phyloP scores from a whole-genome alignment of 2,329 filamentous ascomycete species.

The Diaporthe sp. region DNA sequence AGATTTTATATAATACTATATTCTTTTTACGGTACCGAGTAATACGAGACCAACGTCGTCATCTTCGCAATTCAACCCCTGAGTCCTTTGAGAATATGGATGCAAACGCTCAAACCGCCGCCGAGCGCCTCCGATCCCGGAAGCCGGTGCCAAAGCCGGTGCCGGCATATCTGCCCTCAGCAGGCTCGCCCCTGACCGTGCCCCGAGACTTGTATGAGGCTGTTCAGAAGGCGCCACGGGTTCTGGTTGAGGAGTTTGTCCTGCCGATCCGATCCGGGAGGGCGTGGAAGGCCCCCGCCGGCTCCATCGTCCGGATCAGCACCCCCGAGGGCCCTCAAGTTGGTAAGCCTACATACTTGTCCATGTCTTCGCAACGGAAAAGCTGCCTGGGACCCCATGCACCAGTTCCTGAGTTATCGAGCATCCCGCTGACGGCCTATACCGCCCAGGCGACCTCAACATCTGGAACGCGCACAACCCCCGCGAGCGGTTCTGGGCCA shows the following conservation, averaged over 20 bases:
- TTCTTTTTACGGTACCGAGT: background rate
- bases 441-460: constrained; percentile 77
- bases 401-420: background rate
- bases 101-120: constrained; percentile 50
- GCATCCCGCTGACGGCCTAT: background rate
- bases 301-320: constrained; percentile 78
- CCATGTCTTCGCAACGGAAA: background rate
- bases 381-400: no score
- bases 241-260: constrained; percentile 66
- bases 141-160: constrained; percentile 62
- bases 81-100: background rate
- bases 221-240: constrained; percentile 65
- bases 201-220: constrained; percentile 69
- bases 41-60: background rate
- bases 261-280: constrained; percentile 81
- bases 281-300: constrained; percentile 79
- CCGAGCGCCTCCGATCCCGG: constrained; percentile 57
- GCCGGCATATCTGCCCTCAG: constrained; percentile 62
- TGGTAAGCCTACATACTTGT: constrained; percentile 52
- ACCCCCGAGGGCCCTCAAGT: constrained; percentile 86
- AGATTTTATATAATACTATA: no score
- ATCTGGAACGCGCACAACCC: constrained; percentile 85
- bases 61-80: background rate
- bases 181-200: constrained; percentile 60
- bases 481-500: constrained; percentile 86